Conservation (phyloP, 352 stramenopile genomes). For the Elongisporangium undulatum region DNA sequence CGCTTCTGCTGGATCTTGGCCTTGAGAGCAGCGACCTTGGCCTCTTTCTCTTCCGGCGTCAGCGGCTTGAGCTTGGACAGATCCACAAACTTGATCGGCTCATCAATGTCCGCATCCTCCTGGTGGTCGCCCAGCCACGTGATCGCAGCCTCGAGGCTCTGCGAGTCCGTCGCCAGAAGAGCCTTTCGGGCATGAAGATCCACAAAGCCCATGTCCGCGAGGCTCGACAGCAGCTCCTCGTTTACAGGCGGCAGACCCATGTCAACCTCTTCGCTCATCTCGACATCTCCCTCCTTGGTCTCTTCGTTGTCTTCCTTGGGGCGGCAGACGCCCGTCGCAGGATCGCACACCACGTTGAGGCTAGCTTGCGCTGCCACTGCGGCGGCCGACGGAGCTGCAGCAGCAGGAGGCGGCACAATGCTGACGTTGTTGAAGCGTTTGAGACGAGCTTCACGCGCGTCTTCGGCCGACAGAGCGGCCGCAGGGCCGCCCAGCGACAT, state of each 20-base stretch:
- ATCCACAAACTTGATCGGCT: slow-evolving; percentile 84
- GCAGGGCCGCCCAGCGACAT: slow-evolving; percentile 41
- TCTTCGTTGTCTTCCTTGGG: slow-evolving; percentile 21
- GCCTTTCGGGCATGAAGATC: slow-evolving; percentile 79
- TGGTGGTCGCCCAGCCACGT: slow-evolving; percentile 89
- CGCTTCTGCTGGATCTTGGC: slow-evolving; percentile 71
- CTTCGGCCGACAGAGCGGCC: slow-evolving; percentile 28
- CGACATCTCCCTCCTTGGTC: slow-evolving; percentile 21
- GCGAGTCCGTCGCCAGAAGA: slow-evolving; percentile 73
- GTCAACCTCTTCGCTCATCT: slow-evolving; percentile 14
- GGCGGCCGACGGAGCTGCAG: slow-evolving; percentile 8
- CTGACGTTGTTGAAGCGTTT: slow-evolving; percentile 69
- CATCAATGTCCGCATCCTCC: slow-evolving; percentile 87
- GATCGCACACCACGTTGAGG: slow-evolving; percentile 66
- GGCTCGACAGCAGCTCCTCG: slow-evolving; percentile 53
- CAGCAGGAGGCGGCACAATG: slow-evolving; percentile 33
- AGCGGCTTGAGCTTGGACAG: slow-evolving; percentile 47
- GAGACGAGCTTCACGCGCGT: slow-evolving; percentile 76
- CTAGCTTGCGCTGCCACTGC: slow-evolving; percentile 16
- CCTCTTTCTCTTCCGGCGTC: slow-evolving; percentile 85
- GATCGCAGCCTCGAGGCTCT: slow-evolving; percentile 71
- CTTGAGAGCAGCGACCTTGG: slow-evolving; percentile 85
- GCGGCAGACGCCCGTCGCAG: slow-evolving; percentile 49
- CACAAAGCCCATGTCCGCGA: slow-evolving; percentile 85
- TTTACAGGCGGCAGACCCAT: slow-evolving; percentile 55